Base-by-base conservation (phyloP, 306 rosid genomes). In the Ochetophila trinervis region DNA sequence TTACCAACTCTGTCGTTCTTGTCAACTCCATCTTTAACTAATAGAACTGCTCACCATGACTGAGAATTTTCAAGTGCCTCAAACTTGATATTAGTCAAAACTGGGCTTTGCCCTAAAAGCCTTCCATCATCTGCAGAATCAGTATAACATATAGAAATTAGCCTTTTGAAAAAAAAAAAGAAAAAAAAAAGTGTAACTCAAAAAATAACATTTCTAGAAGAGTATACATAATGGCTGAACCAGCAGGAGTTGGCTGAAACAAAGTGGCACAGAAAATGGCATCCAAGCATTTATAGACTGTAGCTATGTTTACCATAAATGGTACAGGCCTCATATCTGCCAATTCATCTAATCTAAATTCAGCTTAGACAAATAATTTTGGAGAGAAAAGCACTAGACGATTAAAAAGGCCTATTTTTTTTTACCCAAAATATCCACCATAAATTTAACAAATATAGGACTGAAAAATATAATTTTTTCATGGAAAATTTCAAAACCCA, bases 61-160 rank as follows among this genome's bases (percentile, higher is more conserved):
- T 27, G 68, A 53, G 24, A 16, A 20, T 27, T 57, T 61, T 32
- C 71, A 68, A 30, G 19, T 36, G 21, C 53, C 15, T 67, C 54
- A 73, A 42, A 71, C 19, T 52, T 44, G 20, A 66, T 64, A 66
- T 60, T 67, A 53, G 5, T 48, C 15, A 72, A 59, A 47, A 59
- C 45, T 10, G 73, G 82, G 52, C 75, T 63, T 21, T 51, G 75
- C 74, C 54, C 76, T 77, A 70, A 60, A 74, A 65, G 48, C 50
- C 76, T 76, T 34, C 45, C 54, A 52, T 53, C 80, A 78, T 69
- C 97, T 90, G 72, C 72, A 78, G n/a, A n/a, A n/a, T n/a, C n/a
- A n/a, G n/a, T n/a, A n/a, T n/a, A n/a, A n/a, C n/a, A n/a, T n/a
- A n/a, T n/a, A n/a, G n/a, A n/a, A n/a, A n/a, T n/a, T n/a, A n/a